Conservation (phyloP, 2,329 filamentous ascomycete genomes). For the Blastomyces percursus region DNA sequence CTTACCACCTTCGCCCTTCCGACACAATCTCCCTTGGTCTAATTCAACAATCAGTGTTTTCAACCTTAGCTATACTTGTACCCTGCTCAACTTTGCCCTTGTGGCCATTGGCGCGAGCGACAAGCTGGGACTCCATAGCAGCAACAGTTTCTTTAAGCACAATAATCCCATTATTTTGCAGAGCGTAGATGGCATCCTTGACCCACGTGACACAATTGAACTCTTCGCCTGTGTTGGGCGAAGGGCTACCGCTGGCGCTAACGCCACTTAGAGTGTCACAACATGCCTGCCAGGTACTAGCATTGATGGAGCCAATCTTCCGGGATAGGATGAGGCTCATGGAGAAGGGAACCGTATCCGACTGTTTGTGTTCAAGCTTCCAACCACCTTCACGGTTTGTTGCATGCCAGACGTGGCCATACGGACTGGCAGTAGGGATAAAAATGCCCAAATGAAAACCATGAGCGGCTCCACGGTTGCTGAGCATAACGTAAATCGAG, state of each 20-base stretch:
- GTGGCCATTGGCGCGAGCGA: not conserved
- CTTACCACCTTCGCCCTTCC: no score
- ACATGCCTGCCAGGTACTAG: not conserved
- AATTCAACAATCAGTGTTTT: no score
- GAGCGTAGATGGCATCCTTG: conserved; percentile 5
- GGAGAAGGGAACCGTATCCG: conserved; percentile 5
- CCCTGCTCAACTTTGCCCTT: not conserved
- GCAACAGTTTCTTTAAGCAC: not conserved
- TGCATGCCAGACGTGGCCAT: conserved; percentile 6
- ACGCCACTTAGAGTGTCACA: no score
- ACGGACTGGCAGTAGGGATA: conserved; percentile 4
- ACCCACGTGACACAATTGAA: conserved; percentile 6
- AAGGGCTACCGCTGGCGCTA: no score
- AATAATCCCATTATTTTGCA: conserved; percentile 8
- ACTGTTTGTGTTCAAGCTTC: conserved; percentile 7
- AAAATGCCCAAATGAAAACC: conserved; percentile 10
- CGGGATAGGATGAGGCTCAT: conserved; percentile 7
- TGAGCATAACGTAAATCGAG: conserved; percentile 10
- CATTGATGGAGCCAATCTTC: conserved; percentile 7
- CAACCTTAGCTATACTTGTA: no score
- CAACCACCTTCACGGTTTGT: conserved; percentile 10
- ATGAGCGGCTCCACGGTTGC: conserved; percentile 6
- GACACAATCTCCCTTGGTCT: no score
- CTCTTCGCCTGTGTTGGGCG: not conserved
- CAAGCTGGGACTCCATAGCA: not conserved